Evolutionary conservation across 306 rosid species (phyloP).

Genomic region (Lathyrus sativus): DNA sequence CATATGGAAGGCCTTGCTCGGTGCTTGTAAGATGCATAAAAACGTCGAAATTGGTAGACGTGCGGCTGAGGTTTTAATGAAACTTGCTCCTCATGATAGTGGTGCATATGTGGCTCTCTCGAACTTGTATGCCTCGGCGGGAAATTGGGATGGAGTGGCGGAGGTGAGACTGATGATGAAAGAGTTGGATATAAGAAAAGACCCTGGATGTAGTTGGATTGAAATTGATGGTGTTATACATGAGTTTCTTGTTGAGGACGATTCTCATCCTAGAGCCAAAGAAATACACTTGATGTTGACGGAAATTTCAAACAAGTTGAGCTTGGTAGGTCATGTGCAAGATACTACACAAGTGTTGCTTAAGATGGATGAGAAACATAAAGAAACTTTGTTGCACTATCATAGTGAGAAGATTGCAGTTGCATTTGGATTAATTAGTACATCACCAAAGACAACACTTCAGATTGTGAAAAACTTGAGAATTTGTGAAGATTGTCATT

Average conservation of each 20-base stretch:
- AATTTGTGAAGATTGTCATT: constrained; percentile 79
- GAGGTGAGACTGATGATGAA: constrained; percentile 73
- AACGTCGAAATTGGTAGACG: constrained; percentile 61
- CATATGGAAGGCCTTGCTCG: constrained; percentile 84
- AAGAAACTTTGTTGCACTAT: constrained; percentile 53
- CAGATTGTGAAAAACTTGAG: constrained; percentile 65
- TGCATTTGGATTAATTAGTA: constrained; percentile 77
- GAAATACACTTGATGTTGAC: constrained; percentile 63
- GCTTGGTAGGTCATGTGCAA: constrained; percentile 55
- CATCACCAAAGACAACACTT: constrained; percentile 54
- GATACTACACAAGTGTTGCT: constrained; percentile 66
- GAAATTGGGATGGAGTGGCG: constrained; percentile 74
- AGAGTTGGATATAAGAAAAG: constrained; percentile 68
- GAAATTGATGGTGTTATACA: constrained; percentile 70
- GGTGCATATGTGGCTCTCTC: constrained; percentile 86
- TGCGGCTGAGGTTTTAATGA: constrained; percentile 56
- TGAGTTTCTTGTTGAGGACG: constrained; percentile 79
- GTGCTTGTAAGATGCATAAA: constrained; percentile 72
- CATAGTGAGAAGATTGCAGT: constrained; percentile 89
- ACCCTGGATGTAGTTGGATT: constrained; percentile 86
- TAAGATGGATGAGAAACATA: constrained; percentile 60
- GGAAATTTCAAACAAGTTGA: constrained; percentile 63
- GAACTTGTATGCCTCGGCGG: constrained; percentile 66
- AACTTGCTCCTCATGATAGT: constrained; percentile 68
- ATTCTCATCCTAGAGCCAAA: constrained; percentile 63